Base-by-base conservation (phyloP, 75 land plant genomes). In the Larix kaempferi region DNA sequence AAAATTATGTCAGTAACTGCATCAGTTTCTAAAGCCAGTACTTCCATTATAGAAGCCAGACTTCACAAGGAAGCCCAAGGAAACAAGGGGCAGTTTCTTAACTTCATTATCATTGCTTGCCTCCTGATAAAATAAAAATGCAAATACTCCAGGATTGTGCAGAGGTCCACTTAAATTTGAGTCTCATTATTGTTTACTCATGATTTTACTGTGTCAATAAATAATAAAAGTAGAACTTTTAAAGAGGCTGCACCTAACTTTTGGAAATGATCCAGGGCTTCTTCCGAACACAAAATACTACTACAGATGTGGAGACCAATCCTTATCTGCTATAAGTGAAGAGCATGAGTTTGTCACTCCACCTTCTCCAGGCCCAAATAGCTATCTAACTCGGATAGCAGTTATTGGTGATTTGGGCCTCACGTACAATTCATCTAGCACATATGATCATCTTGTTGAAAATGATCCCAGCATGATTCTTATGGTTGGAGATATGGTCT, bases 381-480 rank as follows among this genome's bases (percentile, higher is more conserved):
- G 27, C 0, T 95, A 89, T 80, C 96, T 94, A 41, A 64, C 78
- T 35, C 76, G 90, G 74, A 86, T 95, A 74, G 98, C 91, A n/a
- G 83, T 95, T 63, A 79, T 93, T 59, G 98, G 96, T 55, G 98
- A 95, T 84, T 73, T 95, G 65, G 98, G 98, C 23, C 92, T 95
- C 15, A 95, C 98, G 49, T 79, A 86, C 84, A 95, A 95, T 83
- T 83, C 98, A 12, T 80, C 89, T 76, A 78, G 90, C 59, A 95
- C 98, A 1, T 52, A 93, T 57, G 87, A 89, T 77, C 98, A 93
- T 82, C 76, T 95, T 44, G 54, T 81, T 7, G 17, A 77, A 54
- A 95, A 95, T 75, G 87, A 90, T 69, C 98, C 98, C 39, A 82
- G 89, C 5, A 63, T 95, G 85, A 75, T 93, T 15, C 79, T 95